Evolutionary conservation across 2,329 filamentous ascomycete species (phyloP), one percentile per base, ranked within the genome.

Genomic region (Cladobotryum mycophilum): DNA sequence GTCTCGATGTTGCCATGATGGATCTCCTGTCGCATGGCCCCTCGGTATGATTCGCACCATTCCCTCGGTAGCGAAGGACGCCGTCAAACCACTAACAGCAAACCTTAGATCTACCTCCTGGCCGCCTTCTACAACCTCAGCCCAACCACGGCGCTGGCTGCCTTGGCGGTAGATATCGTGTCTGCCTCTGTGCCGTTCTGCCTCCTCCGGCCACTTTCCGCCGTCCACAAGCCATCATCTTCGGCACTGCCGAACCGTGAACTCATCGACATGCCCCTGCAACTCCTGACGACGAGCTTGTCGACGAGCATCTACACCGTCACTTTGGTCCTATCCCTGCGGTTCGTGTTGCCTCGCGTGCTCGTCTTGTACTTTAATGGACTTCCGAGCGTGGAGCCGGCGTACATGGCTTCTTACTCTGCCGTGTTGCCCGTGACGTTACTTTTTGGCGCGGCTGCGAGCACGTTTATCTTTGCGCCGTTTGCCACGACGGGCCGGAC

Each of bases 331-430:
- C 68, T 80, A 47, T 82, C 85, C 48, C 84, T 87, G 66, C 76
- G 78, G 52, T 84, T 83, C 14, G 84, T 84, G 69, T 77, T 96
- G 14, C 88, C 89, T 6, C 68, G 73, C 20, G 81, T 81, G 61
- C 75, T 96, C n/a, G 79, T 90, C 47, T 71, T 82, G 30, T 80
- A 92, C 71, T 96, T 96, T 62, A 71, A 78, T n/a, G 78, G 76
- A 50, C 76, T 96, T 47, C 78, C 79, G 6, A 85, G 82, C 30
- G 74, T 96, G 45, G 78, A 81, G 55, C 75, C 79, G 12, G 86
- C 84, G 3, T 82, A 92, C 64, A 72, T 78, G 18, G 79, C 85
- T 11, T 79, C 79, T 1, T 80, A 82, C 36, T 66, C 78, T 38
- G 75, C 78, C 8, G 75, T 88, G 44, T 68, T 89, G 3, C 82